Conservation (phyloP, 257 asterid genomes). For the Gynochthodes officinalis region DNA sequence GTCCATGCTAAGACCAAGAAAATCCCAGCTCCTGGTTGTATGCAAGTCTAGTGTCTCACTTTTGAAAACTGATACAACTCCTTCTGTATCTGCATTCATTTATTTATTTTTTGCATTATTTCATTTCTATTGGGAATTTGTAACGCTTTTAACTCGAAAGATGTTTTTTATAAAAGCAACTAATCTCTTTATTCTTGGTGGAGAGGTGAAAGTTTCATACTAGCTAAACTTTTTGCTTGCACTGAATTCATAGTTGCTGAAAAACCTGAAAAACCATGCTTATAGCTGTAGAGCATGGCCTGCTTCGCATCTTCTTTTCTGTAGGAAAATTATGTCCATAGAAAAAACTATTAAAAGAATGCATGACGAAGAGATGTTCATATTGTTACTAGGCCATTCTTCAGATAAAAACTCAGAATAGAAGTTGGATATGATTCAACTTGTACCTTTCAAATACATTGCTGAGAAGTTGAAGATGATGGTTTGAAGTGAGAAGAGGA, state of each 20-base stretch:
- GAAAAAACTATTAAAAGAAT: neutral
- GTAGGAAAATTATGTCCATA: neutral
- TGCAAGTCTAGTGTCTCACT: slow-evolving; percentile 40
- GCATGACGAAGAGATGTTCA: neutral
- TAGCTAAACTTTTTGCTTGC: slow-evolving; percentile 46
- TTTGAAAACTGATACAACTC: slow-evolving; percentile 56
- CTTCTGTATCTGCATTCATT: slow-evolving; percentile 39
- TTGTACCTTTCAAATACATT: slow-evolving; percentile 42
- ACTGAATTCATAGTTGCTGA: slow-evolving; percentile 49
- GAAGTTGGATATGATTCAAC: neutral
- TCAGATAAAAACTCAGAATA: neutral
- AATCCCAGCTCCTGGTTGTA: slow-evolving; percentile 78
- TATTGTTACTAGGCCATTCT: neutral
- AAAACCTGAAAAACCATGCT: slow-evolving; percentile 54
- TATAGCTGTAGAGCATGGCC: slow-evolving; percentile 61
- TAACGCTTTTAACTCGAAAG: neutral
- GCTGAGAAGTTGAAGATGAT: slow-evolving; percentile 46
- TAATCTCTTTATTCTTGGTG: neutral
- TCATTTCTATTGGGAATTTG: neutral
- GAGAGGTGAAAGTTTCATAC: slow-evolving; percentile 25
- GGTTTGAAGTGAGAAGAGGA: slow-evolving; percentile 35
- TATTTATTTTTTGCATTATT: slow-evolving; percentile 1
- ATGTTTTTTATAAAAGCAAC: neutral
- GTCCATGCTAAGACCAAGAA: slow-evolving; percentile 51
- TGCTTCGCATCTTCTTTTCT: slow-evolving; percentile 54